phyloP scores from a whole-genome alignment of 768 basidiomycete species.

The Mycena albidolilacea region DNA sequence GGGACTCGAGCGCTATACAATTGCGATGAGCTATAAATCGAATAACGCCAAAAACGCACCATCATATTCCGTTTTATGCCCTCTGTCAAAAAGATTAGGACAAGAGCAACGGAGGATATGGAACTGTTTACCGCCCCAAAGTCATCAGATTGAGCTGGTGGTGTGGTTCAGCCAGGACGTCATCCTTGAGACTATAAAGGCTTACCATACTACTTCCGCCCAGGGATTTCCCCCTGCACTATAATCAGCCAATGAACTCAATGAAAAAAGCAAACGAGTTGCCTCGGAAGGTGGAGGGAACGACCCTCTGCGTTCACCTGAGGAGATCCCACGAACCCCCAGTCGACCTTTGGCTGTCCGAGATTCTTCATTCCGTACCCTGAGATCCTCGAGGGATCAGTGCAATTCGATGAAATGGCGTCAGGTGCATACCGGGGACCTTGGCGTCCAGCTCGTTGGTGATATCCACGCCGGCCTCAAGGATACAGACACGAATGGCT shows the following conservation, averaged over 20 bases:
- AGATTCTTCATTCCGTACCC: constrained; percentile 21
- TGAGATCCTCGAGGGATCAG: neutral
- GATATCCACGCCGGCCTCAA: constrained; percentile 22
- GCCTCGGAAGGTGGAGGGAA: constrained; percentile 27
- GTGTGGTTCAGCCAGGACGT: neutral
- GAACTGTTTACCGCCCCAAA: constrained; percentile 26
- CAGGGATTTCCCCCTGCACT: constrained; percentile 38
- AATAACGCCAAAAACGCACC: constrained; percentile 15
- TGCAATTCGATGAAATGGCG: neutral
- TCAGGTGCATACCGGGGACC: constrained; percentile 5
- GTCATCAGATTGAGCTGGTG: constrained; percentile 40
- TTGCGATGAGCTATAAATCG: neutral
- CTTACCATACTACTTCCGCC: constrained; percentile 38
- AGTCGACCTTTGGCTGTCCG: constrained; percentile 13
- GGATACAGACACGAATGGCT: constrained; percentile 7
- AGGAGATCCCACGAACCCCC: constrained; percentile 11
- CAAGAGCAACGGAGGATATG: neutral
- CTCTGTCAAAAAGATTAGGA: constrained; percentile 29
- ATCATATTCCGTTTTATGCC: constrained; percentile 33
- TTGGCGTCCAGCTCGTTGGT: neutral
- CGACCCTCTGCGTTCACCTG: constrained; percentile 24
- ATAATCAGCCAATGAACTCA: neutral
- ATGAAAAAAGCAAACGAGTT: neutral
- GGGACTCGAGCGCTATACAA: constrained; percentile 32
- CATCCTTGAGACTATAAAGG: too few relatives aligned